These are phyloP conservation scores for Rhynchosporium agropyri DNA, from an alignment of 2,329 filamentous ascomycete genomes.

Conservation along the genomic window DNA sequence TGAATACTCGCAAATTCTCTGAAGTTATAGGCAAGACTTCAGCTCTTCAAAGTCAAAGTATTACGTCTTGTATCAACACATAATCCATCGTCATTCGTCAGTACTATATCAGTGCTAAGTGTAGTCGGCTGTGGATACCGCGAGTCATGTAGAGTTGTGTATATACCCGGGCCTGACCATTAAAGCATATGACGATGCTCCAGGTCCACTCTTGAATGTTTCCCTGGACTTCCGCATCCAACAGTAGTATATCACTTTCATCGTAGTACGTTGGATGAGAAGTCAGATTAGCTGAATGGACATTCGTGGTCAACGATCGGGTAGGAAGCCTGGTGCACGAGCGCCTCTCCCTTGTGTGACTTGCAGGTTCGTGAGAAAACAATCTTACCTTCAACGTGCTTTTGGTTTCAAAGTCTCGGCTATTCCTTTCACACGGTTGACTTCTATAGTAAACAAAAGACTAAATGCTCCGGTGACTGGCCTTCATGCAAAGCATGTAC, in stretches of 20 bases:
- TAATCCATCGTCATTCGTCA: no score
- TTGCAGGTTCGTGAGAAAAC: conserved; percentile 1
- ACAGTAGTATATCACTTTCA: neutral
- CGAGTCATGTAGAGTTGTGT: conserved; percentile 2
- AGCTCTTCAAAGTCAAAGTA: no score
- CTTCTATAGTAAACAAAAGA: conserved; percentile 10
- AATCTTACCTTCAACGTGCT: neutral
- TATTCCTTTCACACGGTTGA: conserved; percentile 7
- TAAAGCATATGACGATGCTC: neutral
- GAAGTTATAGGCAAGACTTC: no score
- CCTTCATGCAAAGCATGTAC: conserved; percentile 16
- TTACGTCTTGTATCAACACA: no score
- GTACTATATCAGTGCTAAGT: neutral
- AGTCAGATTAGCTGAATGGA: neutral
- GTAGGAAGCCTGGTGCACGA: conserved; percentile 10
- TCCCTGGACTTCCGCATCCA: neutral
- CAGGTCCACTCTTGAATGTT: conserved; percentile 10
- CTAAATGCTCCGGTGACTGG: conserved; percentile 18
- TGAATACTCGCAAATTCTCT: no score
- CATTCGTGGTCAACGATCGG: conserved; percentile 3
- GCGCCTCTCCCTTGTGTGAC: conserved; percentile 9
- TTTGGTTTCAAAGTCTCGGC: neutral
- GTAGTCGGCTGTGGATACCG: neutral
- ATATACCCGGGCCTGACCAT: neutral
- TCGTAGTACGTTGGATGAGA: neutral